Conservation (phyloP, 805 yeast genomes). For the Hanseniaspora vineae region DNA sequence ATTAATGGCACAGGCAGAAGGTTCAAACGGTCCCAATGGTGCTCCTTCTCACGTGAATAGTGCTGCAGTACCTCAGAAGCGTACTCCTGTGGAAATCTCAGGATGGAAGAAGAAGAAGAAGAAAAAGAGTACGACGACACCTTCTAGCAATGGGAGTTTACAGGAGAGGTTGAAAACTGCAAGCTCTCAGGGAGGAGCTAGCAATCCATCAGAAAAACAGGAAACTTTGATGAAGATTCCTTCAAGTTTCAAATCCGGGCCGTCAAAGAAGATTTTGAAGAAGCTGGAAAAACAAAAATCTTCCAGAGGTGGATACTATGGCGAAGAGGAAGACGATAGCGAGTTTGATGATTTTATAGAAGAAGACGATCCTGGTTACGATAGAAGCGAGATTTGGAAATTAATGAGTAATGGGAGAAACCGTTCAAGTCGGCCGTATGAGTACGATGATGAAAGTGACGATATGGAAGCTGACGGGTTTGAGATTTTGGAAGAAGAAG, state of each 20-base stretch:
- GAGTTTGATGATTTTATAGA: slow-evolving; percentile 47
- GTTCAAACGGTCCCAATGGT: neutral
- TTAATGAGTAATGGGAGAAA: slow-evolving; percentile 60
- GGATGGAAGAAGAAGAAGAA: neutral
- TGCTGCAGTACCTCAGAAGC: neutral
- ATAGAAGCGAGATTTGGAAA: slow-evolving; percentile 82
- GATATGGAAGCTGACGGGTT: slow-evolving; percentile 95
- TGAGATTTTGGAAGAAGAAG: slow-evolving; percentile 78
- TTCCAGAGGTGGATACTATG: slow-evolving; percentile 13
- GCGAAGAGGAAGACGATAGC: slow-evolving; percentile 33
- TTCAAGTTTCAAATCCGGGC: slow-evolving; percentile 31
- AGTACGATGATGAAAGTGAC: slow-evolving; percentile 36
- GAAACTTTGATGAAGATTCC: slow-evolving; percentile 1
- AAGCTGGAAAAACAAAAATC: slow-evolving; percentile 27
- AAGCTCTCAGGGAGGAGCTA: neutral
- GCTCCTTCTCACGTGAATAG: neutral
- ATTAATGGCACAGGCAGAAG: slow-evolving; percentile 42
- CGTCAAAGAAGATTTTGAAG: slow-evolving; percentile 40
- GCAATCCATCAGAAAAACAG: neutral
- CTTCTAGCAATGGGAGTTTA: too few species aligned
- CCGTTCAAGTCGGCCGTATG: slow-evolving; percentile 16
- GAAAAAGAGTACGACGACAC: too few species aligned
- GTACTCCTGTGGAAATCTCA: neutral
- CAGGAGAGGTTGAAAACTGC: too few species aligned
- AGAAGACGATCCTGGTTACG: slow-evolving; percentile 44